These are phyloP conservation scores for Lipomyces sp. DNA, from an alignment of 805 yeast genomes.

Conservation along the genomic window DNA sequence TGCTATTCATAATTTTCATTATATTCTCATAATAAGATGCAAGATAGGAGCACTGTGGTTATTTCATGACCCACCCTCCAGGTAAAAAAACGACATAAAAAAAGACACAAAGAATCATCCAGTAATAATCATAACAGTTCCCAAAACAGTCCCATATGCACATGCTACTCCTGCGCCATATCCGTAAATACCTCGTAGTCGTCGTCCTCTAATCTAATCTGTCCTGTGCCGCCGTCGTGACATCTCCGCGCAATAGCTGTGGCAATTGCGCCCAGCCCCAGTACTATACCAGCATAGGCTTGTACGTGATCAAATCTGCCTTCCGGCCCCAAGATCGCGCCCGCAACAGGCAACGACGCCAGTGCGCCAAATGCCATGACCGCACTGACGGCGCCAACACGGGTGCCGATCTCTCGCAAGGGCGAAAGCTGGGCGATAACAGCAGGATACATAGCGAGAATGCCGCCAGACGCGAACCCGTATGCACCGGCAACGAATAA, in stretches of 20 bases:
- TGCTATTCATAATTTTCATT: too few species aligned
- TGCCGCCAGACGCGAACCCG: conserved; percentile 39
- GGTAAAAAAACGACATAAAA: too few species aligned
- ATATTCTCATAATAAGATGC: too few species aligned
- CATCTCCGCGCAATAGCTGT: conserved; percentile 32
- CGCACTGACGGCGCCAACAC: conserved; percentile 62
- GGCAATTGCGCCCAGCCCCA: conserved; percentile 16
- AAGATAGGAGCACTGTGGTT: too few species aligned
- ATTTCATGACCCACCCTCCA: too few species aligned
- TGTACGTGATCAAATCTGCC: conserved; percentile 23
- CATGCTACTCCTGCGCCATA: too few species aligned
- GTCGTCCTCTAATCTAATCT: conserved; percentile 3
- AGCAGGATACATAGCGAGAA: conserved; percentile 38
- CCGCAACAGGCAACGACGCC: conserved; percentile 37
- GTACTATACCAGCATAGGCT: conserved; percentile 29
- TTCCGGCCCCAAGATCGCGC: conserved; percentile 28
- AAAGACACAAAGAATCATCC: too few species aligned
- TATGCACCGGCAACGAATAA: conserved; percentile 34
- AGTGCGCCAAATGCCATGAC: conserved; percentile 51
- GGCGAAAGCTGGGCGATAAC: conserved; percentile 35
- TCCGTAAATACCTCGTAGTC: too few species aligned
- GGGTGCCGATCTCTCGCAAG: conserved; percentile 34
- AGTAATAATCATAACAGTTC: too few species aligned
- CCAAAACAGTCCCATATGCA: too few species aligned
- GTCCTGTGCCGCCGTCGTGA: background rate